Percentiles rank a stretch among this genome's conserved stretches.
Evolutionary conservation across 495 filamentous ascomycete genomes (phyloP).

Genomic region (Neurospora tetraspora): DNA sequence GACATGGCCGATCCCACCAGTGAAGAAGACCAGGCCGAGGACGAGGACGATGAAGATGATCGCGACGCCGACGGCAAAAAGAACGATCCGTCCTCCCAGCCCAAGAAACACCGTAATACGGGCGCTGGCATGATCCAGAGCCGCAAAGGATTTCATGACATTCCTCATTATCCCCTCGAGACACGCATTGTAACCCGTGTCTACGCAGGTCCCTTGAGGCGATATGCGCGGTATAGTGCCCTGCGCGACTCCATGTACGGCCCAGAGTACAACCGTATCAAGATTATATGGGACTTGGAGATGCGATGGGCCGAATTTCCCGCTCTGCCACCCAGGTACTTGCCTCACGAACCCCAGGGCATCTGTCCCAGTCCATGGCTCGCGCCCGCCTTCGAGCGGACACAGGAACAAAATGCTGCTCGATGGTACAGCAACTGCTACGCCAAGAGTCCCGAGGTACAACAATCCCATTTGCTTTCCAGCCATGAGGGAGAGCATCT

Average conservation of each 20-base stretch:
- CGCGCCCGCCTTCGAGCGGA: slow-evolving; percentile 18
- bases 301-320: slow-evolving; percentile 28
- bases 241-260: slow-evolving; percentile 36
- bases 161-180: slow-evolving; percentile 34
- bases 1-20: slow-evolving; percentile 3
- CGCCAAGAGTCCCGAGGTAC: slow-evolving; percentile 5
- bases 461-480: slow-evolving; percentile 16
- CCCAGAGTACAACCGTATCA: slow-evolving; percentile 25
- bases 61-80: slow-evolving; percentile 2
- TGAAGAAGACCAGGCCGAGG: slow-evolving; percentile 3
- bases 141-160: slow-evolving; percentile 23
- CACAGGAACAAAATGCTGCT: slow-evolving; percentile 16
- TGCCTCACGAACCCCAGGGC: slow-evolving; percentile 14
- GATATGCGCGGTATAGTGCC: slow-evolving; percentile 32
- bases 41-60: slow-evolving; percentile 13
- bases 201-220: slow-evolving; percentile 34
- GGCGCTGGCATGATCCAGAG: slow-evolving; percentile 17
- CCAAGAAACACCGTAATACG: slow-evolving; percentile 10
- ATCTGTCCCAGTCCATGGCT: slow-evolving; percentile 33
- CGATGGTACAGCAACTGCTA: slow-evolving; percentile 24
- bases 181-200: slow-evolving; percentile 35
- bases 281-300: slow-evolving; percentile 30
- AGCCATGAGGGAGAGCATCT: slow-evolving; percentile 14
- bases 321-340: slow-evolving; percentile 27
- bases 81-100: slow-evolving; percentile 9